phyloP scores from a whole-genome alignment of 2,329 filamentous ascomycete genomes.

The Alternaria sp. region DNA sequence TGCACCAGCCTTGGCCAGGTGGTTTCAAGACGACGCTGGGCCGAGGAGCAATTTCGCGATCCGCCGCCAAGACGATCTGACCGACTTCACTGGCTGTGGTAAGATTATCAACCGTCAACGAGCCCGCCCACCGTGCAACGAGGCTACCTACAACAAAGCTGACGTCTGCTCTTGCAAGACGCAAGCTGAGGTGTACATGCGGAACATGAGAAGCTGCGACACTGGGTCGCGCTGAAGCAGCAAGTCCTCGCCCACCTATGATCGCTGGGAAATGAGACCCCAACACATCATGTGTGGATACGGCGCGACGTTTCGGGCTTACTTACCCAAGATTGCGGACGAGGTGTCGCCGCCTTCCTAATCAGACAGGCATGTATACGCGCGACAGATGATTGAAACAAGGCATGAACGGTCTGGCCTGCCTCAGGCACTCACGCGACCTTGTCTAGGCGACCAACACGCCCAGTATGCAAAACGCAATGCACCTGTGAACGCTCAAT shows the following conservation, averaged over 20 bases:
- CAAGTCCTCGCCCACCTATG: constrained; percentile 13
- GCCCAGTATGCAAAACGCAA: not conserved
- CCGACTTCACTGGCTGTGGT: constrained; percentile 29
- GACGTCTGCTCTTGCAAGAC: not conserved
- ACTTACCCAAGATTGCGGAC: constrained; percentile 29
- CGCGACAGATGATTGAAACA: constrained; percentile 2
- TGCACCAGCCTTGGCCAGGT: constrained; percentile 25
- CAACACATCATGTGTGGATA: constrained; percentile 11
- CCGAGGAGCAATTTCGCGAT: constrained; percentile 43
- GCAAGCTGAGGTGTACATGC: not conserved
- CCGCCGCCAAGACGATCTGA: constrained; percentile 28
- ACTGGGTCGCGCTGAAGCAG: constrained; percentile 2
- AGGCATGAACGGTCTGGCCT: constrained; percentile 1
- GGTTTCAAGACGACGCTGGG: constrained; percentile 33
- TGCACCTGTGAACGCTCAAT: not conserved
- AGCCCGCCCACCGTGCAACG: not conserved
- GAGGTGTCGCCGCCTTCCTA: constrained; percentile 17
- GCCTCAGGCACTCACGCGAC: not conserved
- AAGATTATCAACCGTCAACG: constrained; percentile 25
- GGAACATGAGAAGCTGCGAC: not conserved
- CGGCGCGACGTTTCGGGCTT: constrained; percentile 28
- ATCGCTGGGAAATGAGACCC: constrained; percentile 32
- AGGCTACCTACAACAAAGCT: constrained; percentile 6
- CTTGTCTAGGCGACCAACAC: not conserved
- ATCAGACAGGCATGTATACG: not conserved